Evolutionary conservation across 169 alveolate genomes (phyloP).

Genomic region (Babesia divergens): DNA sequence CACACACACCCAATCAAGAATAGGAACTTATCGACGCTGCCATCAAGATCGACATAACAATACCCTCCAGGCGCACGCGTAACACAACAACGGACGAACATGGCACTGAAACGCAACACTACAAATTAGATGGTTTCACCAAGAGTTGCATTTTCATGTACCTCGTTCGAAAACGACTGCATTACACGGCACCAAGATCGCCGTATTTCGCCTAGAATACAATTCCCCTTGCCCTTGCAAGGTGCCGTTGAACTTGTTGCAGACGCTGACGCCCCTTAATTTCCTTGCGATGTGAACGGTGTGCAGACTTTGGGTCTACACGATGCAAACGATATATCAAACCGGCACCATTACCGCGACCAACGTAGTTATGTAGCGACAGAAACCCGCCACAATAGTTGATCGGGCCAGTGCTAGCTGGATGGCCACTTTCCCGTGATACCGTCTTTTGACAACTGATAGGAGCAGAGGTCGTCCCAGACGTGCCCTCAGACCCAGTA

Average conservation of each 20-base stretch:
- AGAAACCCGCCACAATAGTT: constrained; percentile 53
- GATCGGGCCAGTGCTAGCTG: constrained; percentile 42
- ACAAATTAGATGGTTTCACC: constrained; percentile 7
- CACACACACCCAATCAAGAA: background rate
- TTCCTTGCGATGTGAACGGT: constrained; percentile 29
- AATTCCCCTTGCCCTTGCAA: constrained; percentile 36
- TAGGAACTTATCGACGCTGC: constrained; percentile 49
- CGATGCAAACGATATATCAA: constrained; percentile 21
- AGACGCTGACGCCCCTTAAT: constrained; percentile 23
- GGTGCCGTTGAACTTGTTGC: constrained; percentile 23
- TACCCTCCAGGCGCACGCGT: background rate
- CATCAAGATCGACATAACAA: constrained; percentile 27
- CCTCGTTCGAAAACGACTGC: constrained; percentile 29
- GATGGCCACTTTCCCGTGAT: background rate
- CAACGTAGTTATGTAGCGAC: constrained; percentile 52
- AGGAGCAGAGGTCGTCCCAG: background rate
- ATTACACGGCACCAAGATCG: constrained; percentile 19
- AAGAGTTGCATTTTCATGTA: constrained; percentile 31
- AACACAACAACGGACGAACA: background rate
- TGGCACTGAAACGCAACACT: background rate
- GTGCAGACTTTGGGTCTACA: constrained; percentile 2
- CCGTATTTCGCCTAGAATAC: constrained; percentile 11
- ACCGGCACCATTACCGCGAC: constrained; percentile 46
- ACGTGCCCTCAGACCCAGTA: background rate
- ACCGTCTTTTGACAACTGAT: background rate